phyloP scores from a whole-genome alignment of 768 basidiomycete species.

The Phlebiopsis flavidoalba region DNA sequence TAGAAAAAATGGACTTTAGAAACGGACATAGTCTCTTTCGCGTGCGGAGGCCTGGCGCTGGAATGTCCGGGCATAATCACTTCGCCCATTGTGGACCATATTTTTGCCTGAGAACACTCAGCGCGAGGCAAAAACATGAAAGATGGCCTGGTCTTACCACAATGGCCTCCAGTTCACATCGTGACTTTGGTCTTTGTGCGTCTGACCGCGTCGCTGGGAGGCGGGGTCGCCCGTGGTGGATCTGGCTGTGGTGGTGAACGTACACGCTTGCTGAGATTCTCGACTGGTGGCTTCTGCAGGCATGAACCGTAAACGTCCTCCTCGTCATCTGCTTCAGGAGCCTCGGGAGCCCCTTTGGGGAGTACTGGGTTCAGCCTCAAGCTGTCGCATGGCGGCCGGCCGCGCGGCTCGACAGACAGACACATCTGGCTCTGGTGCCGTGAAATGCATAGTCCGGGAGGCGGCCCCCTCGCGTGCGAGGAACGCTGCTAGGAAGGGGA shows the following conservation, averaged over 20 bases:
- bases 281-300: slow-evolving; percentile 17
- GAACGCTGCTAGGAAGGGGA: slow-evolving; percentile 27
- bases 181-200: slow-evolving; percentile 45
- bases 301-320: slow-evolving; percentile 29
- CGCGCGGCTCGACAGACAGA: background rate
- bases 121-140: background rate
- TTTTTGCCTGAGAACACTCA: slow-evolving; percentile 44
- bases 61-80: slow-evolving; percentile 52
- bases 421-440: background rate
- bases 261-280: background rate
- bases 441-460: slow-evolving; percentile 3
- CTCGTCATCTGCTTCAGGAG: slow-evolving; percentile 15
- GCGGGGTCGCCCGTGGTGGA: background rate
- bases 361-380: slow-evolving; percentile 5
- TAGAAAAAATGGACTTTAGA: background rate
- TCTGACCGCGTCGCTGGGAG: slow-evolving; percentile 10
- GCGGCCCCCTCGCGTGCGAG: background rate
- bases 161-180: slow-evolving; percentile 57
- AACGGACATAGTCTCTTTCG: slow-evolving; percentile 60
- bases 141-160: slow-evolving; percentile 38
- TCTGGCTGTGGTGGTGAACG: slow-evolving; percentile 1
- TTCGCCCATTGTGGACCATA: slow-evolving; percentile 65
- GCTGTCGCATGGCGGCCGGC: background rate
- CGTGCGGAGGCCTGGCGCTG: slow-evolving; percentile 38
- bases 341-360: slow-evolving; percentile 4